Conservation (phyloP, 192 early-diverging fungal species). For the Podila clonocystis region DNA sequence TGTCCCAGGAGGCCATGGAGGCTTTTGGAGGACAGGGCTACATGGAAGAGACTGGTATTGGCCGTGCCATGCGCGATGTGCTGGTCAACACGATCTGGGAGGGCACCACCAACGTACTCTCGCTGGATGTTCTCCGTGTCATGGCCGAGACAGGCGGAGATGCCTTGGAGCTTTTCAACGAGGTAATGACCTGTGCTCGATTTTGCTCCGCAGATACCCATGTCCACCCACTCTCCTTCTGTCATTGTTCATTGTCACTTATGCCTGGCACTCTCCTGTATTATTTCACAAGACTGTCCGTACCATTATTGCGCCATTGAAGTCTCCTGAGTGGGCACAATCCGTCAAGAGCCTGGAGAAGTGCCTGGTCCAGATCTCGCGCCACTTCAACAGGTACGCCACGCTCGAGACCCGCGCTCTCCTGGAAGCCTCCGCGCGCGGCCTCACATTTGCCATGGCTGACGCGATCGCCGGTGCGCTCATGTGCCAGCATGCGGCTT, state of each 20-base stretch:
- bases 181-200: conserved; percentile 31
- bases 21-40: conserved; percentile 79
- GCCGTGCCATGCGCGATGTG: conserved; percentile 64
- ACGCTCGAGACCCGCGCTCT: conserved; percentile 36
- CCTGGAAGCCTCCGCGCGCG: conserved; percentile 57
- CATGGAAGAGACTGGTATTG: conserved; percentile 77
- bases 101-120: conserved; percentile 76
- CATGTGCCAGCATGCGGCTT: conserved; percentile 59
- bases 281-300: conserved; percentile 16
- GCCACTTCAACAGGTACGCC: conserved; percentile 33
- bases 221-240: background rate
- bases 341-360: conserved; percentile 19
- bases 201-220: background rate
- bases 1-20: conserved; percentile 70
- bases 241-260: background rate
- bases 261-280: background rate
- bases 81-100: conserved; percentile 80
- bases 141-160: conserved; percentile 60
- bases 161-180: conserved; percentile 50
- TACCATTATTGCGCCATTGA: conserved; percentile 40
- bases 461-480: conserved; percentile 55
- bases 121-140: conserved; percentile 70
- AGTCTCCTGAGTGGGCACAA: conserved; percentile 19
- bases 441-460: conserved; percentile 63
- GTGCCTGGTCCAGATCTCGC: conserved; percentile 14